Conservation (phyloP, 768 basidiomycete species). For the Hypsizygus marmoreus region DNA sequence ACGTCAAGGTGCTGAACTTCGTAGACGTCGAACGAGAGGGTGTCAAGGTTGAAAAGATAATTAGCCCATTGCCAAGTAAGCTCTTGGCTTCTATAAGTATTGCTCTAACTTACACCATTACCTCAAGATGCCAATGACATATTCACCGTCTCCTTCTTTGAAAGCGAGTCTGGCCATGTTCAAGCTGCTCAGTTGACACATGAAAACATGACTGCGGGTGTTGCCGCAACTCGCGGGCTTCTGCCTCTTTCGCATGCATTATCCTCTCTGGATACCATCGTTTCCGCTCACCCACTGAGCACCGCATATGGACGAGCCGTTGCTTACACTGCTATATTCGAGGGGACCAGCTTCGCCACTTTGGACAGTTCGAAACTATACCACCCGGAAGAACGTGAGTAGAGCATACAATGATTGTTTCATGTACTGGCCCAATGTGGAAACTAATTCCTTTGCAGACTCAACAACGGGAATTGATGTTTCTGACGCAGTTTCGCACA, state of each 20-base stretch:
- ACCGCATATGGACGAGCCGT: slow-evolving; percentile 80
- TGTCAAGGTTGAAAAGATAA: slow-evolving; percentile 45
- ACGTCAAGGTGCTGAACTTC: slow-evolving; percentile 64
- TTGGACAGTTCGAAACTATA: slow-evolving; percentile 57
- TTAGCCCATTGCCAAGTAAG: slow-evolving; percentile 56
- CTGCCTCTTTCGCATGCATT: slow-evolving; percentile 73
- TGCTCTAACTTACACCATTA: slow-evolving; percentile 2
- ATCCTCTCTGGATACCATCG: slow-evolving; percentile 73
- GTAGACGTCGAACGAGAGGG: slow-evolving; percentile 72
- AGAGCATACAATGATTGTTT: not conserved
- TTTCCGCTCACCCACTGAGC: slow-evolving; percentile 72
- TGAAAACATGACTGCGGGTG: slow-evolving; percentile 85
- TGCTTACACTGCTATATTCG: slow-evolving; percentile 76
- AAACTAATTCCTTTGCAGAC: slow-evolving; percentile 14
- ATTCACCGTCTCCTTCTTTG: slow-evolving; percentile 69
- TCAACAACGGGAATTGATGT: slow-evolving; percentile 32
- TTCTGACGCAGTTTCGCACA: slow-evolving; percentile 48
- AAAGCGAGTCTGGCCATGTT: slow-evolving; percentile 50
- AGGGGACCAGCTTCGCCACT: slow-evolving; percentile 74
- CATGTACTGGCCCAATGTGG: not conserved
- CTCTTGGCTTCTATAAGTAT: slow-evolving; percentile 10
- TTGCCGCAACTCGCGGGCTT: slow-evolving; percentile 74
- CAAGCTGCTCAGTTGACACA: slow-evolving; percentile 74
- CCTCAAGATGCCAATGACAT: slow-evolving; percentile 58
- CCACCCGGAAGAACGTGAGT: slow-evolving; percentile 44